phyloP scores from a whole-genome alignment of 441 rosid species.

The Bocquillonia castaneifolia region DNA sequence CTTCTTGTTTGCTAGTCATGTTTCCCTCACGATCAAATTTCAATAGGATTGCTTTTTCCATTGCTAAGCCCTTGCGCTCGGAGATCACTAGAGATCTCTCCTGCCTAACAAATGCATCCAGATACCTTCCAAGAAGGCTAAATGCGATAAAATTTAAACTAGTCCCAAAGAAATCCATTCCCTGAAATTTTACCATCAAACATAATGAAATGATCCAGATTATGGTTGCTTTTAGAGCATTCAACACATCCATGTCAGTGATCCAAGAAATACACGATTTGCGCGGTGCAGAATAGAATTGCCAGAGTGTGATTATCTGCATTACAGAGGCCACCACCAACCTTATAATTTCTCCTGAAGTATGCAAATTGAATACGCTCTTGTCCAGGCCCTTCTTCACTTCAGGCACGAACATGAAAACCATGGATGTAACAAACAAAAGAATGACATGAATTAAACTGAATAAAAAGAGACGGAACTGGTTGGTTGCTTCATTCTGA shows the following conservation, averaged over 20 bases:
- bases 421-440: constrained; percentile 70
- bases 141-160: constrained; percentile 89
- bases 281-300: constrained; percentile 66
- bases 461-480: constrained; percentile 55
- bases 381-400: constrained; percentile 48
- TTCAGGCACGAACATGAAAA: constrained; percentile 69
- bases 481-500: constrained; percentile 52
- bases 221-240: constrained; percentile 74
- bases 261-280: constrained; percentile 67
- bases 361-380: constrained; percentile 67
- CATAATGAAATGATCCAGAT: constrained; percentile 82
- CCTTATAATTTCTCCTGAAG: constrained; percentile 55
- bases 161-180: constrained; percentile 84
- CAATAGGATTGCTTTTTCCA: constrained; percentile 59
- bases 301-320: constrained; percentile 66
- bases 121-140: constrained; percentile 77
- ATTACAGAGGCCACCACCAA: constrained; percentile 73
- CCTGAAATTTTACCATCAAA: constrained; percentile 57
- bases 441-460: constrained; percentile 73
- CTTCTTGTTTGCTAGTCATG: constrained; percentile 52
- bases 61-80: constrained; percentile 76
- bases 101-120: constrained; percentile 75
- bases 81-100: constrained; percentile 89
- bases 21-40: constrained; percentile 52
- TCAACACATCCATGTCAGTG: constrained; percentile 87